Evolutionary conservation across 495 filamentous ascomycete genomes (phyloP).

Genomic region (Annulohypoxylon moriforme): DNA sequence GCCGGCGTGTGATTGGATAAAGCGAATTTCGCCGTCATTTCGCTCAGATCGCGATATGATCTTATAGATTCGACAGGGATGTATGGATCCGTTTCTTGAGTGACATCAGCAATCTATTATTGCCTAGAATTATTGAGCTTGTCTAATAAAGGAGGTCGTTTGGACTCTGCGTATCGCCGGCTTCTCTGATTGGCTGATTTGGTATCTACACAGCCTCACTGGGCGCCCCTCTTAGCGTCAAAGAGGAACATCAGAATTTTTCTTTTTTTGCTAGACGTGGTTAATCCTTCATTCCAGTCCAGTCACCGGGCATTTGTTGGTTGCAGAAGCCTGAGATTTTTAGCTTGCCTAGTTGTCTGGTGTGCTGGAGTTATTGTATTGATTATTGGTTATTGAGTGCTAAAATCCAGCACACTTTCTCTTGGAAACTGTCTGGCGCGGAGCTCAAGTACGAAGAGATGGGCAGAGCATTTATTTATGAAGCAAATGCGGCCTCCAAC

Average conservation of each 20-base stretch:
- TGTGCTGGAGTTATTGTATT: constrained; percentile 25
- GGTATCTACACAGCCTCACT: constrained; percentile 42
- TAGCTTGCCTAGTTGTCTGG: not conserved
- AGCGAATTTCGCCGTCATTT: too few species aligned
- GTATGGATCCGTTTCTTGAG: constrained; percentile 6
- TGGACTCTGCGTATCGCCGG: constrained; percentile 21
- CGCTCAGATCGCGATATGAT: constrained; percentile 25
- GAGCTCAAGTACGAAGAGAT: not conserved
- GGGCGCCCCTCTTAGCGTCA: constrained; percentile 35
- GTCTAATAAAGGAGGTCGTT: constrained; percentile 21
- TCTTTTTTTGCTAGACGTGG: constrained; percentile 14
- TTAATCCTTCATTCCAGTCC: constrained; percentile 19
- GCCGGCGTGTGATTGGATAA: constrained; percentile 10
- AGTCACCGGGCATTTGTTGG: constrained; percentile 10
- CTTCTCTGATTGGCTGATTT: constrained; percentile 24
- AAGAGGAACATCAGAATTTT: constrained; percentile 30
- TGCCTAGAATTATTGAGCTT: not conserved
- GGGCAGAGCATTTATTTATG: constrained; percentile 9
- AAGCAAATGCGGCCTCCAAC: constrained; percentile 31
- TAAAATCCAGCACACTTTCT: constrained; percentile 1
- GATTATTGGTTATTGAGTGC: not conserved
- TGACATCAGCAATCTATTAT: constrained; percentile 18
- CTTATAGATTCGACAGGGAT: not conserved
- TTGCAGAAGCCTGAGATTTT: not conserved
- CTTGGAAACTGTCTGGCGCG: not conserved